A percentile compares a stretch with the other conserved stretches of the same genome.
Evolutionary conservation across 768 basidiomycete species (phyloP).

Genomic region (Mycena amicta): DNA sequence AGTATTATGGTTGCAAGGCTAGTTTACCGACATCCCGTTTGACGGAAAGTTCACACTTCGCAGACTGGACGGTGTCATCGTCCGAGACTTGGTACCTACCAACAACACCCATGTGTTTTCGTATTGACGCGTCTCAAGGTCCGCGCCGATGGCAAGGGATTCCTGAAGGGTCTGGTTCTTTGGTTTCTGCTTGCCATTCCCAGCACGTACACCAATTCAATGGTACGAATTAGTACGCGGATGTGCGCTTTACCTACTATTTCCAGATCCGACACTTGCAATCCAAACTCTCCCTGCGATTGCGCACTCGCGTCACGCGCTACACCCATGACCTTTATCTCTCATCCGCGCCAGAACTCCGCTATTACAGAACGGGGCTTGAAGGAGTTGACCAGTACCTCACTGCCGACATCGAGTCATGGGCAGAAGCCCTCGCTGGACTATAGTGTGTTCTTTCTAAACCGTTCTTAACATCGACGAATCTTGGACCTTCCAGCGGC

Average conservation of each 20-base stretch:
- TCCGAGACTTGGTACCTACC: constrained; percentile 71
- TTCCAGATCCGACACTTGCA: constrained; percentile 92
- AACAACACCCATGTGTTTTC: background rate
- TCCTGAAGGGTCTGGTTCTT: constrained; percentile 74
- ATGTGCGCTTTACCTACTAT: background rate
- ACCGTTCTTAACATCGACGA: background rate
- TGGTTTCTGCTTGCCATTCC: constrained; percentile 94
- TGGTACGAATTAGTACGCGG: constrained; percentile 51
- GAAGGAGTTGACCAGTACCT: constrained; percentile 91
- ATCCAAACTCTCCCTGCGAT: constrained; percentile 76
- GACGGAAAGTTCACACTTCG: background rate
- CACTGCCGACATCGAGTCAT: constrained; percentile 88
- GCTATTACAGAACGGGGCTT: constrained; percentile 65
- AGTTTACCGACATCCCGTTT: too few species aligned
- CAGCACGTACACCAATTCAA: constrained; percentile 93
- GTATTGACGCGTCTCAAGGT: constrained; percentile 43
- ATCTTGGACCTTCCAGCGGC: constrained; percentile 52
- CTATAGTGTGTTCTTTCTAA: constrained; percentile 79
- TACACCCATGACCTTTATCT: constrained; percentile 94
- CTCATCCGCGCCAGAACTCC: constrained; percentile 66
- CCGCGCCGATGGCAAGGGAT: constrained; percentile 83
- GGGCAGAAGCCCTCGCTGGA: constrained; percentile 82
- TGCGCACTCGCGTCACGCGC: constrained; percentile 85
- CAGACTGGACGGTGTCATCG: constrained; percentile 85
- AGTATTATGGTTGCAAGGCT: constrained; percentile 79